Conservation (phyloP, 176 grass and related monocot species). For the Eragrostis curvula region DNA sequence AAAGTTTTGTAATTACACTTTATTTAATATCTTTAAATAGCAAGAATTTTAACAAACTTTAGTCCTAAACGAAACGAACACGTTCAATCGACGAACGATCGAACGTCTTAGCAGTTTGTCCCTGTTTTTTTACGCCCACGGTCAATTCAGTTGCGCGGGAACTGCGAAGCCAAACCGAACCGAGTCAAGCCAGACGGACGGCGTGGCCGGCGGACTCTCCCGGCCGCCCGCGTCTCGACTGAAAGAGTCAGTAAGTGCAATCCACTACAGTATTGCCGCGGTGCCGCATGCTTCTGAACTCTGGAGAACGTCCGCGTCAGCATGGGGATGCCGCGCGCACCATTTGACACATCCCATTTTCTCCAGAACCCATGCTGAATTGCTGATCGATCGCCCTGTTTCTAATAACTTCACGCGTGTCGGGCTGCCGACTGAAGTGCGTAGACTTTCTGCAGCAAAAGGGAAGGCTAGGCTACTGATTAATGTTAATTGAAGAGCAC, state of each 20-base stretch:
- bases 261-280: too few species aligned
- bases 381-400: neutral
- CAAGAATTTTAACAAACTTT: too few species aligned
- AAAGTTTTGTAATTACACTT: too few species aligned
- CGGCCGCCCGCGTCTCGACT: neutral
- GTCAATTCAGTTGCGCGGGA: conserved; percentile 26
- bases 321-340: neutral
- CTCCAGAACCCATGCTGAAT: neutral
- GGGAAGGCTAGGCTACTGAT: neutral
- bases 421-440: neutral
- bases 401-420: neutral
- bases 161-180: neutral
- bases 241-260: neutral
- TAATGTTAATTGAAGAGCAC: neutral
- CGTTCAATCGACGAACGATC: too few species aligned
- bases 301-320: conserved; percentile 9
- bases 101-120: neutral
- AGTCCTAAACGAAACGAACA: too few species aligned
- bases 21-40: too few species aligned
- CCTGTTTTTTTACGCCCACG: neutral
- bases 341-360: conserved; percentile 6
- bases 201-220: neutral
- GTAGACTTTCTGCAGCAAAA: neutral
- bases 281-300: neutral
- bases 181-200: conserved; percentile 5